phyloP scores from a whole-genome alignment of 306 rosid species.

The Boehmeria nivea region DNA sequence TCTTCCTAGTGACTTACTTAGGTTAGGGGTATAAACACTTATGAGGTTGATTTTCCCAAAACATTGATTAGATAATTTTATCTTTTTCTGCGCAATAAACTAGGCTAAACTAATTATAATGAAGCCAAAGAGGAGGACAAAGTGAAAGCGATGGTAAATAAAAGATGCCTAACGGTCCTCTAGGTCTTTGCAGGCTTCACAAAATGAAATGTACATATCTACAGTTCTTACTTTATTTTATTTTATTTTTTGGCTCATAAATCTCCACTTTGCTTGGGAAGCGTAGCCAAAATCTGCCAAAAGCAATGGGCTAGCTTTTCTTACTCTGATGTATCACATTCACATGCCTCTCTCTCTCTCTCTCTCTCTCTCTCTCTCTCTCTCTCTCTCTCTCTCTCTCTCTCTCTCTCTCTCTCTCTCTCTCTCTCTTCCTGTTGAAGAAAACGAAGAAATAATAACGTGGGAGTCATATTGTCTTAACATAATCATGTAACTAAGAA shows the following conservation, averaged over 20 bases:
- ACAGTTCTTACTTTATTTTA: conserved; percentile 5
- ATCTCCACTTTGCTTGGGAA: conserved; percentile 39
- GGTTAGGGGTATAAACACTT: no score
- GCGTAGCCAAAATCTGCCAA: conserved; percentile 36
- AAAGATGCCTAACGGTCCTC: conserved; percentile 41
- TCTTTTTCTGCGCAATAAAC: no score
- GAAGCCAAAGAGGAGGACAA: no score
- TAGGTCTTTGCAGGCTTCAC: conserved; percentile 9
- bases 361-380: conserved; percentile 8
- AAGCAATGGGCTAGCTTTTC: conserved; percentile 29
- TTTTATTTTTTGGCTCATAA: not conserved
- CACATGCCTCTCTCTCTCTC: conserved; percentile 40
- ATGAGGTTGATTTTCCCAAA: no score
- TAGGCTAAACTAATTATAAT: no score
- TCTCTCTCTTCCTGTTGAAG: not conserved
- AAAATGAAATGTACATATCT: conserved; percentile 4
- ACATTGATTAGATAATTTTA: no score
- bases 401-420: conserved; percentile 8
- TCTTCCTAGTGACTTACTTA: no score
- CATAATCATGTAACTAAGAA: not conserved
- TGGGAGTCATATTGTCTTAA: conserved; percentile 9
- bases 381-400: not conserved
- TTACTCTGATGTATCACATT: no score
- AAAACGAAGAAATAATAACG: conserved; percentile 3
- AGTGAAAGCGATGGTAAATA: conserved; percentile 25